Evolutionary conservation across 2,329 filamentous ascomycete species (phyloP).

Genomic region (Thelonectria rubi): DNA sequence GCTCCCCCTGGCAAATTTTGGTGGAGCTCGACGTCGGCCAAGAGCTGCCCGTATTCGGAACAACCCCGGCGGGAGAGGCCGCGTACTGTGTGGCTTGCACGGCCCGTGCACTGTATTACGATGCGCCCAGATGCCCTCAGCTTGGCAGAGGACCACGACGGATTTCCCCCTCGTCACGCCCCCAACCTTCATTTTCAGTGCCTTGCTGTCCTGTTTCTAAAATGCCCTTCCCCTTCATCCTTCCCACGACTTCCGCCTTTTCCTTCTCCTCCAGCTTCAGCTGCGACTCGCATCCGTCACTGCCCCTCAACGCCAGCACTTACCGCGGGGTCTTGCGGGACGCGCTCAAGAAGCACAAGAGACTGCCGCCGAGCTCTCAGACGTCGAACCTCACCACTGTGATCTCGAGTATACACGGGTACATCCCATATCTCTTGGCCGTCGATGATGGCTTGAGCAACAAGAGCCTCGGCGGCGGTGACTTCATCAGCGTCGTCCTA

Average conservation of each 20-base stretch:
- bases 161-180: not conserved
- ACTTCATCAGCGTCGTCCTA: slow-evolving; percentile 74
- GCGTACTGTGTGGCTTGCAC: not conserved
- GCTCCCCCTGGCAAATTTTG: slow-evolving; percentile 25
- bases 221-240: slow-evolving; percentile 90
- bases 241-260: slow-evolving; percentile 90
- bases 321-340: slow-evolving; percentile 85
- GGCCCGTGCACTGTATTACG: slow-evolving; percentile 34
- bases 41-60: slow-evolving; percentile 38
- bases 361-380: slow-evolving; percentile 77
- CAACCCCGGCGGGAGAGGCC: slow-evolving; percentile 25
- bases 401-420: slow-evolving; percentile 74
- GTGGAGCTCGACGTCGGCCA: slow-evolving; percentile 29
- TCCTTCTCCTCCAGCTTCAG: slow-evolving; percentile 80
- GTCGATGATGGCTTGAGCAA: slow-evolving; percentile 76
- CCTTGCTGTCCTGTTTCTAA: slow-evolving; percentile 28
- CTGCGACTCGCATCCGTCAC: slow-evolving; percentile 86
- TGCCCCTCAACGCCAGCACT: slow-evolving; percentile 83
- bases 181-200: not conserved
- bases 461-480: slow-evolving; percentile 53
- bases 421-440: slow-evolving; percentile 84
- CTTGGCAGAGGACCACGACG: slow-evolving; percentile 34
- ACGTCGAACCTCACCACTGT: slow-evolving; percentile 75
- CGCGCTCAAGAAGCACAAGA: slow-evolving; percentile 88
- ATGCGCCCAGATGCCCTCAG: slow-evolving; percentile 34